A percentile compares a stretch with the other conserved stretches of the same genome.
phyloP scores from a whole-genome alignment of 345 rosid species.

The Pistacia atlantica region DNA sequence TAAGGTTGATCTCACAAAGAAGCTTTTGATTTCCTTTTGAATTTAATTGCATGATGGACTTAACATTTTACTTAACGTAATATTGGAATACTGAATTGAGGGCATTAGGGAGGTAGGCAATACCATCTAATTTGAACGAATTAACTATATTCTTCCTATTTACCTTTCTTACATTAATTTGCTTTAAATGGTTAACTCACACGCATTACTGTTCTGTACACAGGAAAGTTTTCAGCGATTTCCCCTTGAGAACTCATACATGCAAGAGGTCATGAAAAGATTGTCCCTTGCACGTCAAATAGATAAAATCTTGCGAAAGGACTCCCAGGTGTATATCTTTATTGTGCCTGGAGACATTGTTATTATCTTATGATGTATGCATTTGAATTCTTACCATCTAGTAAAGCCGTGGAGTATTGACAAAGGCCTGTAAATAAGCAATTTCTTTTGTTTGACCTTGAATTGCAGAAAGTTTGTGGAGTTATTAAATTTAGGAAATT shows the following conservation, averaged over 20 bases:
- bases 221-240: slow-evolving; percentile 85
- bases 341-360: neutral
- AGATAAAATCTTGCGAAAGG: slow-evolving; percentile 72
- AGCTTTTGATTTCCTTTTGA: slow-evolving; percentile 10
- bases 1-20: slow-evolving; percentile 48
- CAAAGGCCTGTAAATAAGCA: neutral
- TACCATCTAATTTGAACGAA: slow-evolving; percentile 13
- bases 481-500: no score
- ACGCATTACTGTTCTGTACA: slow-evolving; percentile 9
- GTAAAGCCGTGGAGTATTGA: neutral
- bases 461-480: neutral
- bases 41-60: slow-evolving; percentile 4
- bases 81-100: slow-evolving; percentile 1
- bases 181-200: neutral
- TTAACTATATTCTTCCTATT: neutral
- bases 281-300: slow-evolving; percentile 93
- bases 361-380: neutral
- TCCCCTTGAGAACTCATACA: slow-evolving; percentile 83
- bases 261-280: slow-evolving; percentile 84
- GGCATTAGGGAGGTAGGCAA: slow-evolving; percentile 3
- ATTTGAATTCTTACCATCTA: neutral
- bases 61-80: neutral
- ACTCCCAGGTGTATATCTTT: slow-evolving; percentile 64
- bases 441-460: slow-evolving; percentile 1
- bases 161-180: neutral